phyloP scores from a whole-genome alignment of 2,329 filamentous ascomycete species.

The Diplodia intermedia region DNA sequence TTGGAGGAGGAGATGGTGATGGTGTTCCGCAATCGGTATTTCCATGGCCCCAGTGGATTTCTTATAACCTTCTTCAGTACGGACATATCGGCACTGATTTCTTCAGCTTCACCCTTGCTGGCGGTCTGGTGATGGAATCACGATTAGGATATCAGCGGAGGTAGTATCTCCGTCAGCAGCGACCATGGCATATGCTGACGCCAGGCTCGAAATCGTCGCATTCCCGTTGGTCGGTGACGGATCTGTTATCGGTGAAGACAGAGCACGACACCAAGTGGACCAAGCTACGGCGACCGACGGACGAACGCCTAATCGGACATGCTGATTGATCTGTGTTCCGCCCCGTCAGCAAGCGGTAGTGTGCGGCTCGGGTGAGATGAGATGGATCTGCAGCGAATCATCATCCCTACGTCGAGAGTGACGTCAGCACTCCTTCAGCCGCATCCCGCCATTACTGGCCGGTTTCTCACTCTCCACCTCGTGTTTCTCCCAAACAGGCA shows the following conservation, averaged over 20 bases:
- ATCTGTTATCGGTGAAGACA: background rate
- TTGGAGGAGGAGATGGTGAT: background rate
- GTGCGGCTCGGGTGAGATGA: slow-evolving; percentile 8
- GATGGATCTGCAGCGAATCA: background rate
- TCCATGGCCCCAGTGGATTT: background rate
- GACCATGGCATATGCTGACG: slow-evolving; percentile 5
- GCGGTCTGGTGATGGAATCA: slow-evolving; percentile 8
- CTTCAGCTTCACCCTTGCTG: background rate
- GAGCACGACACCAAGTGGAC: background rate
- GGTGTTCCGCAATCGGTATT: too few species aligned
- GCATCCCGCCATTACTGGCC: too few species aligned
- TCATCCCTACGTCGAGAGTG: background rate
- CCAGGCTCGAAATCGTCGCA: background rate
- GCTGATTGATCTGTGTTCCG: background rate
- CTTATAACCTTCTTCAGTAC: background rate
- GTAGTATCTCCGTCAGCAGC: background rate
- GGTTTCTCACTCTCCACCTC: background rate
- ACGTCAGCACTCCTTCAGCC: slow-evolving; percentile 4
- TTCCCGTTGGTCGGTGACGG: background rate
- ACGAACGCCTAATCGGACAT: background rate
- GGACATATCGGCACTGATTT: slow-evolving; percentile 12
- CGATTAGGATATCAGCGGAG: background rate
- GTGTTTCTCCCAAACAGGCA: background rate
- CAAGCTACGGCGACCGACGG: background rate
- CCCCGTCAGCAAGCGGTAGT: background rate